Percentiles rank a stretch among this genome's conserved stretches.
These are phyloP conservation scores for Plasmodium gallinaceum DNA, from an alignment of 169 alveolate genomes.

Conservation along the genomic window DNA sequence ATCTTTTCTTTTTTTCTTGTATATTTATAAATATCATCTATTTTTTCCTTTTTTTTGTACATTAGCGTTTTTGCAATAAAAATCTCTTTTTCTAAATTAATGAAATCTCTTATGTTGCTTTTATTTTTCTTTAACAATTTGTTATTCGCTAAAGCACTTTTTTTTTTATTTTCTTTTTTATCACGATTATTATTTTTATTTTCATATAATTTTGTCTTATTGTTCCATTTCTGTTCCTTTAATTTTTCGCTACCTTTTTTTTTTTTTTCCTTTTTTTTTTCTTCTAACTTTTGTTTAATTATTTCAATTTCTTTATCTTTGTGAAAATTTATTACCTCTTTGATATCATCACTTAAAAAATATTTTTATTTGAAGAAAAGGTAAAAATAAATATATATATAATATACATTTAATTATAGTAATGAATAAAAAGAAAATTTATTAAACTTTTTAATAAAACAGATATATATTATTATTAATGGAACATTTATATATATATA, in stretches of 20 bases:
- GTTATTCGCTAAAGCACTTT: background rate
- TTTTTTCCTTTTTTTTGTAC: constrained; percentile 40
- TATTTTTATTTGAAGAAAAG: background rate
- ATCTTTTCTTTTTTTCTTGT: constrained; percentile 44
- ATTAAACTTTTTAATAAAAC: too few species aligned
- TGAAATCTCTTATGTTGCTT: constrained; percentile 49
- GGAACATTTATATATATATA: background rate
- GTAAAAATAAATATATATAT: background rate
- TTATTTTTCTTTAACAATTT: constrained; percentile 19
- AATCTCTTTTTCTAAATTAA: constrained; percentile 56
- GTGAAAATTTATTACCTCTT: constrained; percentile 15
- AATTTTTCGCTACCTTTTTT: background rate
- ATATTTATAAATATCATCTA: constrained; percentile 49
- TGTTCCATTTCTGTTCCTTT: background rate
- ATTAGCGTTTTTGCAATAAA: constrained; percentile 46
- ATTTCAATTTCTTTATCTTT: constrained; percentile 37
- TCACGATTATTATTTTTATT: background rate
- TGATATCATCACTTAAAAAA: constrained; percentile 18
- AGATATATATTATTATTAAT: background rate
- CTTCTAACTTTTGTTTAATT: constrained; percentile 22
- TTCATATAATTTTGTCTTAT: background rate
- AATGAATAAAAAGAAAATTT: too few species aligned
- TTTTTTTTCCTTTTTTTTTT: constrained; percentile 9
- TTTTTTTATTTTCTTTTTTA: background rate
- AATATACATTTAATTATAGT: too few species aligned